Conservation (phyloP, 2,329 filamentous ascomycete genomes). For the Penicillium sp. region DNA sequence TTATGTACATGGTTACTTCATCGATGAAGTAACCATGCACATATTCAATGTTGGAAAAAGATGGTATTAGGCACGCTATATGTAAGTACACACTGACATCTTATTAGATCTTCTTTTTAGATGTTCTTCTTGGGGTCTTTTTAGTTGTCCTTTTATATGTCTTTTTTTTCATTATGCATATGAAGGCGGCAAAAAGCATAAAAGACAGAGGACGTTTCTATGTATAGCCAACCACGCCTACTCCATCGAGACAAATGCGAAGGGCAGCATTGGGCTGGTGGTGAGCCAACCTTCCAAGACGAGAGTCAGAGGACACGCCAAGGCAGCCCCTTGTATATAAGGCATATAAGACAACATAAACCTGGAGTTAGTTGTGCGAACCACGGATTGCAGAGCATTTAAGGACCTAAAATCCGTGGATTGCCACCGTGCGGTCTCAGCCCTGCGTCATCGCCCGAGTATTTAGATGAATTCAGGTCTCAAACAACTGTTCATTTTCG, state of each 20-base stretch:
- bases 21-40: too few relatives aligned
- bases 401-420: slow-evolving; percentile 7
- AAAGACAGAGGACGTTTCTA: too few relatives aligned
- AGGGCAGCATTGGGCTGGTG: neutral
- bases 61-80: too few relatives aligned
- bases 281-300: neutral
- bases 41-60: too few relatives aligned
- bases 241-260: neutral
- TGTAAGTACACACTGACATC: too few relatives aligned
- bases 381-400: neutral
- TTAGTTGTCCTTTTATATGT: too few relatives aligned
- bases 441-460: slow-evolving; percentile 2
- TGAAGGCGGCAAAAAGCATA: too few relatives aligned
- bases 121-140: too few relatives aligned
- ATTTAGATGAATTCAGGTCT: neutral
- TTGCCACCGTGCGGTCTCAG: slow-evolving; percentile 8
- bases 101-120: too few relatives aligned
- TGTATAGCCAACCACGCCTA: neutral
- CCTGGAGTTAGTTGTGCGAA: neutral
- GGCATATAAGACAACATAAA: neutral
- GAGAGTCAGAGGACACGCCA: neutral
- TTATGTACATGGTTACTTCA: too few relatives aligned
- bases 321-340: too few relatives aligned
- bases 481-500: neutral
- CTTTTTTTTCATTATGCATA: too few relatives aligned